phyloP scores from a whole-genome alignment of 441 rosid species.

The Erodium chrysanthum region DNA sequence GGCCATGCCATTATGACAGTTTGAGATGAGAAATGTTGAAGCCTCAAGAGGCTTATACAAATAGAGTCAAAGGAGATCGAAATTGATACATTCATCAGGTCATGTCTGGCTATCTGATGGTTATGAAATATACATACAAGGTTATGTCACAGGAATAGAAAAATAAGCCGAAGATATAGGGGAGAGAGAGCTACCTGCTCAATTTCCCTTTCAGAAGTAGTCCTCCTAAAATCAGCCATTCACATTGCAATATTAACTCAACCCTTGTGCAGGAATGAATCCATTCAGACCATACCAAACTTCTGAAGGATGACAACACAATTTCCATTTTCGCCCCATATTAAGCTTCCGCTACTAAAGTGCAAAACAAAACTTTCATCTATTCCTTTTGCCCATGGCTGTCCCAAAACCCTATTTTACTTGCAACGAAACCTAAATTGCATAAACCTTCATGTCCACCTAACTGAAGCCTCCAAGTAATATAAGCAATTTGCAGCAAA shows the following conservation, averaged over 20 bases:
- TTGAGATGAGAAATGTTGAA: too few relatives aligned
- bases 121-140: too few relatives aligned
- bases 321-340: conserved; percentile 41
- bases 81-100: too few relatives aligned
- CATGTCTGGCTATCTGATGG: too few relatives aligned
- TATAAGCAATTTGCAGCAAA: background rate
- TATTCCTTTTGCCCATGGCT: background rate
- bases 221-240: conserved; percentile 36
- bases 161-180: too few relatives aligned
- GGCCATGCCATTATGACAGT: too few relatives aligned
- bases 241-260: conserved; percentile 18
- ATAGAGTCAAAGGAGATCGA: too few relatives aligned
- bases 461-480: background rate
- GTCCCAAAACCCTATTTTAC: background rate
- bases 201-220: conserved; percentile 29
- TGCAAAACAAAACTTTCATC: conserved; percentile 5
- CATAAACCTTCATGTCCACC: background rate
- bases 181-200: conserved; percentile 31
- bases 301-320: conserved; percentile 25
- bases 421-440: background rate
- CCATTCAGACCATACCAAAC: conserved; percentile 17
- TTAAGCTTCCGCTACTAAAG: conserved; percentile 17
- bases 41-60: too few relatives aligned
- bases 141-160: too few relatives aligned
- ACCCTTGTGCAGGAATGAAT: conserved; percentile 15